These are phyloP conservation scores for Plasmodium billcollinsi DNA, from an alignment of 169 alveolate genomes.

Conservation along the genomic window DNA sequence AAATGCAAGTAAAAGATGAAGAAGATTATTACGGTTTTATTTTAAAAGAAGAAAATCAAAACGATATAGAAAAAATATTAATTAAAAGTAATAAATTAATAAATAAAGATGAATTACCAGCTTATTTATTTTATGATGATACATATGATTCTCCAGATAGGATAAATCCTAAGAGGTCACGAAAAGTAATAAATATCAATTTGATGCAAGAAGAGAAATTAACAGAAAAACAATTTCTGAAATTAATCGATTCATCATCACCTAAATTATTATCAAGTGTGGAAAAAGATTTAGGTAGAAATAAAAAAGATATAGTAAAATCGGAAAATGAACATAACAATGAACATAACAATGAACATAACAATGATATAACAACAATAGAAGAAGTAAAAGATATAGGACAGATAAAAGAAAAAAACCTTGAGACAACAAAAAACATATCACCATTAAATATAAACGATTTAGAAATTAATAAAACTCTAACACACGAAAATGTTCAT, in stretches of 20 bases:
- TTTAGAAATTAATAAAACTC: not conserved
- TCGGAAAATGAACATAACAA: not conserved
- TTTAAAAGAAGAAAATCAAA: constrained; percentile 33
- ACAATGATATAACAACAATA: not conserved
- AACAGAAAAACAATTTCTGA: constrained; percentile 26
- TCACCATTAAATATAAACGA: not conserved
- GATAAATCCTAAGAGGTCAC: constrained; percentile 28
- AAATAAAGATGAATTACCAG: constrained; percentile 28
- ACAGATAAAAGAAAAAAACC: not conserved
- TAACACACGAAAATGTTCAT: not conserved
- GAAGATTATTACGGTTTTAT: constrained; percentile 18
- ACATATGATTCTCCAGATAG: not conserved
- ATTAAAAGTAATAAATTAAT: constrained; percentile 36
- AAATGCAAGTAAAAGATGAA: not conserved
- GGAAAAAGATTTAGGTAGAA: not conserved
- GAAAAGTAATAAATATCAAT: constrained; percentile 43
- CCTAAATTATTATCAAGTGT: not conserved
- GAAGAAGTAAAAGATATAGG: not conserved
- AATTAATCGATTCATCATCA: constrained; percentile 3
- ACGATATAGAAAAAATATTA: constrained; percentile 28
- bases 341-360: not conserved
- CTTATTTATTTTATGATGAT: constrained; percentile 38
- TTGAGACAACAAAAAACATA: not conserved
- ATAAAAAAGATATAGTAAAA: not conserved
- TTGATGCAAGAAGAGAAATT: constrained; percentile 43